phyloP scores from a whole-genome alignment of 805 yeast species.

The Saturnispora gosingensis region DNA sequence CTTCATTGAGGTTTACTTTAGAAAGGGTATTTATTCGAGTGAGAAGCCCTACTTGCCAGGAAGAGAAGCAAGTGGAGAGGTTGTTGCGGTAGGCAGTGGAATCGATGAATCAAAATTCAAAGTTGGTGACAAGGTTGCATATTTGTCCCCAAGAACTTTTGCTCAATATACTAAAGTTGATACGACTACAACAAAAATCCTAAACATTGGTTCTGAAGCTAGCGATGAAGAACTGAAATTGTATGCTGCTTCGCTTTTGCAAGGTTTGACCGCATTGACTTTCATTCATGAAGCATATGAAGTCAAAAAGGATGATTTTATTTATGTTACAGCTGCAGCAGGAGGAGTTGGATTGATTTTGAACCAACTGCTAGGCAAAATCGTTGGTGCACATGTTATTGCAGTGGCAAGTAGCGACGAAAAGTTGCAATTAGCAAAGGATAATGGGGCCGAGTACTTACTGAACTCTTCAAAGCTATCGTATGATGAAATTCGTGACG shows the following conservation, averaged over 20 bases:
- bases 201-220: slow-evolving; percentile 40
- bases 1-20: slow-evolving; percentile 74
- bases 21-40: slow-evolving; percentile 66
- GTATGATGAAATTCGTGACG: slow-evolving; percentile 45
- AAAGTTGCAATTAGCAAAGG: slow-evolving; percentile 57
- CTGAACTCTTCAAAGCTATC: slow-evolving; percentile 36
- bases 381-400: slow-evolving; percentile 69
- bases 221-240: slow-evolving; percentile 41
- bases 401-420: slow-evolving; percentile 76
- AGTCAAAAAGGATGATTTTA: slow-evolving; percentile 59
- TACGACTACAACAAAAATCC: slow-evolving; percentile 25
- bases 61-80: slow-evolving; percentile 59
- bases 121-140: slow-evolving; percentile 68
- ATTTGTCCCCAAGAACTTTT: slow-evolving; percentile 44
- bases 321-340: slow-evolving; percentile 86
- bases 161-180: slow-evolving; percentile 61
- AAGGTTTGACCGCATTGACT: slow-evolving; percentile 74
- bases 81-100: slow-evolving; percentile 52
- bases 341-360: slow-evolving; percentile 84
- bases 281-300: slow-evolving; percentile 57
- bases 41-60: slow-evolving; percentile 59
- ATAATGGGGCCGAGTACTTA: slow-evolving; percentile 67
- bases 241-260: slow-evolving; percentile 55
- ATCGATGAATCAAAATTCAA: slow-evolving; percentile 37
- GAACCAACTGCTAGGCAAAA: slow-evolving; percentile 46